Conservation (phyloP, 2,329 filamentous ascomycete genomes). For the Phyllosticta citriasiana region DNA sequence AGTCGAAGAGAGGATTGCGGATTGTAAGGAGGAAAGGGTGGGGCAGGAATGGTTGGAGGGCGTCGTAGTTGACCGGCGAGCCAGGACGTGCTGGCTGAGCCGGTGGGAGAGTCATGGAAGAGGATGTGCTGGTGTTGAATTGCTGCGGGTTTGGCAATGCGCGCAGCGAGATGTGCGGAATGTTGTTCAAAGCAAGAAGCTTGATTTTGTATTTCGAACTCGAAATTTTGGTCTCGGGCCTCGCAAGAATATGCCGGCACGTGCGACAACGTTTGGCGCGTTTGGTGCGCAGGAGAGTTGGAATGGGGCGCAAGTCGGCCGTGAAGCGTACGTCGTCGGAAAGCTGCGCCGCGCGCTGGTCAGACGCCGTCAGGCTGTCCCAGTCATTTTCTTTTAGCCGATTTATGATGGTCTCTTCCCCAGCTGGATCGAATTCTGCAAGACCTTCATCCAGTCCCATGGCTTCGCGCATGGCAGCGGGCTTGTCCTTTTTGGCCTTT, state of each 20-base stretch:
- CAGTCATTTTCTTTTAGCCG: conserved; percentile 50
- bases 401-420: conserved; percentile 50
- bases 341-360: conserved; percentile 43
- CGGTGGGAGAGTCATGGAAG: conserved; percentile 14
- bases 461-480: conserved; percentile 73
- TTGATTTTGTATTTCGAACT: conserved; percentile 89
- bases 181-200: conserved; percentile 72
- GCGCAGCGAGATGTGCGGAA: conserved; percentile 69
- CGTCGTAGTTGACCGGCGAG: conserved; percentile 34
- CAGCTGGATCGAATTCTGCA: conserved; percentile 48
- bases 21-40: conserved; percentile 82
- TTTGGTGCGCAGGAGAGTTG: conserved; percentile 78
- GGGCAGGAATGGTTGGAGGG: conserved; percentile 40
- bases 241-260: conserved; percentile 90
- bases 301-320: conserved; percentile 68
- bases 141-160: conserved; percentile 40
- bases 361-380: conserved; percentile 48
- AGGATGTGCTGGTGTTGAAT: not conserved
- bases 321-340: conserved; percentile 50
- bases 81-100: conserved; percentile 18
- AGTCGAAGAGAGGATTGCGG: conserved; percentile 89
- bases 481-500: conserved; percentile 51
- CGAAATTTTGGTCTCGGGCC: conserved; percentile 82
- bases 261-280: conserved; percentile 85
- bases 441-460: conserved; percentile 61